Evolutionary conservation across 805 yeast genomes (phyloP), one percentile per base, ranked within the genome.

Genomic region (Metschnikowia orientalis): DNA sequence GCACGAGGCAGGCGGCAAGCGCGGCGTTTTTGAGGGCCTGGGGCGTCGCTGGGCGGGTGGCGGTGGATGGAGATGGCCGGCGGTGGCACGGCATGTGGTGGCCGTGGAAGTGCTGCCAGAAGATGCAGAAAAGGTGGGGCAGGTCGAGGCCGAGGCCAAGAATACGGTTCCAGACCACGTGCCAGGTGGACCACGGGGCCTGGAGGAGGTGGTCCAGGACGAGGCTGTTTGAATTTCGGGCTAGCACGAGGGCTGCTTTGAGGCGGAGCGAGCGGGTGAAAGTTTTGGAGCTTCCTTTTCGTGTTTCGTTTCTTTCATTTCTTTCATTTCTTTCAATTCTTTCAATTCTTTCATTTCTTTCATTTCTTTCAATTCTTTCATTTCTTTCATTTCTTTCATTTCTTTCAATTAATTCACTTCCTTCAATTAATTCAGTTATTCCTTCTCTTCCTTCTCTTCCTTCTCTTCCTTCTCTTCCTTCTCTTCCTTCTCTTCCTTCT

Each of bases 161-260:
- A 3, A 64, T 45, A 14, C 36, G 17, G 3, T 45, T 41, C 72
- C 72, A 66, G 2, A 66, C 62, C 12, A 40, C 20, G 11, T 28
- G 37, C 56, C 67, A 56, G 37, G 57, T 53, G 10, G 52, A 26
- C 48, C 59, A 50, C 5, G 64, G 43, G 1, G 57, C 56, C 10
- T 42, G 37, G 5, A 43, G 42, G 8, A 64, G 37, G 28, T 51
- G 42, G 0, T 40, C 26, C 1, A 40, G 16, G 13, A 45, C 48
- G n/a, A 63, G 14, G 6, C 37, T 32, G 5, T 53, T 47, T 2
- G 51, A 49, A 28, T 62, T 53, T 4, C 29, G 37, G 1, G 68
- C 68, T 9, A 65, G 27, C n/a, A 39, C 36, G 6, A 40, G 40
- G 5, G 61, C 55, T 37, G 67, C 61, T 2, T 55, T 20, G 9